A percentile compares a stretch with the other conserved stretches of the same genome.
phyloP scores from a whole-genome alignment of 2,329 filamentous ascomycete genomes.

The Pseudopithomyces chartarum region DNA sequence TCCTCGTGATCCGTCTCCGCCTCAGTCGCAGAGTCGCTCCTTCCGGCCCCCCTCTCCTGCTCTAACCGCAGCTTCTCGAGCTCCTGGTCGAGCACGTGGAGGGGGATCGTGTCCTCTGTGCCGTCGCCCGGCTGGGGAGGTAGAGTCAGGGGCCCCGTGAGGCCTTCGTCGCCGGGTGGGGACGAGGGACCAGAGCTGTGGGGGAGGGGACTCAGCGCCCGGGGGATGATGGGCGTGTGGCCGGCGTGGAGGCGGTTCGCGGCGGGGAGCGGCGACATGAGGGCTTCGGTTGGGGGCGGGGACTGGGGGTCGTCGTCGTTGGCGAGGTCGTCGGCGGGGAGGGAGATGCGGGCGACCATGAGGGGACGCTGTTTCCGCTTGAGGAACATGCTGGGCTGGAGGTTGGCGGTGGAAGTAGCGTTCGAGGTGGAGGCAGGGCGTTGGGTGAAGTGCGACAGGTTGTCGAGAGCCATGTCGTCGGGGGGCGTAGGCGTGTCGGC shows the following conservation, averaged over 20 bases:
- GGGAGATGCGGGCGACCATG: slow-evolving; percentile 29
- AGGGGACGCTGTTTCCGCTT: slow-evolving; percentile 28
- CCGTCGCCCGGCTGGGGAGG: slow-evolving; percentile 39
- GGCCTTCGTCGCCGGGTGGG: slow-evolving; percentile 26
- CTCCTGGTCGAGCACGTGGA: slow-evolving; percentile 32
- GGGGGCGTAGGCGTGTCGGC: slow-evolving; percentile 35
- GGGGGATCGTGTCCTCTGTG: slow-evolving; percentile 32
- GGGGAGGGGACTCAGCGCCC: slow-evolving; percentile 18
- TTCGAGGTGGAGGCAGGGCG: slow-evolving; percentile 7
- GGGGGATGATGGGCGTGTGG: slow-evolving; percentile 41
- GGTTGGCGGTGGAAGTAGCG: slow-evolving; percentile 5
- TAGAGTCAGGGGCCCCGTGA: slow-evolving; percentile 39
- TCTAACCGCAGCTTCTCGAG: slow-evolving; percentile 32
- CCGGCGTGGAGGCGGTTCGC: slow-evolving; percentile 43
- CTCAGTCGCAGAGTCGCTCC: slow-evolving; percentile 16
- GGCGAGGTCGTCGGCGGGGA: slow-evolving; percentile 25
- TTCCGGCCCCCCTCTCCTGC: slow-evolving; percentile 22
- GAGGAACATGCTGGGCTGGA: slow-evolving; percentile 26
- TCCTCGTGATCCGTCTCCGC: slow-evolving; percentile 9
- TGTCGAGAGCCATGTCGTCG: slow-evolving; percentile 32
- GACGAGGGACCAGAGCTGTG: slow-evolving; percentile 19
- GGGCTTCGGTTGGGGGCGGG: slow-evolving; percentile 36
- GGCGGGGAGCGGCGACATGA: slow-evolving; percentile 40
- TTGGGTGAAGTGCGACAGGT: slow-evolving; percentile 20
- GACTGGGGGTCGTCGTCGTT: slow-evolving; percentile 36